A percentile compares a stretch with the other conserved stretches of the same genome.
phyloP scores from a whole-genome alignment of 768 basidiomycete genomes.

The Rhizopogon sp. region DNA sequence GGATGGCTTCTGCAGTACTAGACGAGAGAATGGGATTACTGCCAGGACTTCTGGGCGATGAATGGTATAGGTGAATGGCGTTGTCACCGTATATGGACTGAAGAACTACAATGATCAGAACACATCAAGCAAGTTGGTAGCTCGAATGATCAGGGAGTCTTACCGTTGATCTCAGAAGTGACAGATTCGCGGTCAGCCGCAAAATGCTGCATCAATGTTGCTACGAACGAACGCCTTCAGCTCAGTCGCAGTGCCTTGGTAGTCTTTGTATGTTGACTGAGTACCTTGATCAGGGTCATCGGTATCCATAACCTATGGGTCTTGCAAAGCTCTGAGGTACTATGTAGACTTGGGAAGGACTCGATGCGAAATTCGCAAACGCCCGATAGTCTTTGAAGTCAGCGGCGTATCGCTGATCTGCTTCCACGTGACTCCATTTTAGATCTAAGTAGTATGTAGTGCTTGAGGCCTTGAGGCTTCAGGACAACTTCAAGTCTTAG shows the following conservation, averaged over 20 bases:
- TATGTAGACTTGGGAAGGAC: too few relatives aligned
- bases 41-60: slow-evolving; percentile 19
- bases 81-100: slow-evolving; percentile 79
- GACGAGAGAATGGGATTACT: slow-evolving; percentile 13
- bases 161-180: slow-evolving; percentile 44
- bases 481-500: too few relatives aligned
- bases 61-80: slow-evolving; percentile 56
- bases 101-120: slow-evolving; percentile 43
- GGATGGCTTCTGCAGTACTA: slow-evolving; percentile 34
- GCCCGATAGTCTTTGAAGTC: neutral
- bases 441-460: too few relatives aligned
- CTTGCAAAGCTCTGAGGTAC: neutral
- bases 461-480: too few relatives aligned
- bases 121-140: slow-evolving; percentile 1
- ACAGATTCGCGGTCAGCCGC: slow-evolving; percentile 35
- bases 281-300: neutral
- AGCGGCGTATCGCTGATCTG: neutral
- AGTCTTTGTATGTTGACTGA: neutral
- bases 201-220: slow-evolving; percentile 22
- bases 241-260: slow-evolving; percentile 12
- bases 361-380: too few relatives aligned
- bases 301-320: neutral
- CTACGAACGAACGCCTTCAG: slow-evolving; percentile 19
- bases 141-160: slow-evolving; percentile 4
- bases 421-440: too few relatives aligned